Conservation (phyloP, 1,139 yeast species). For the Taphrina deformans region DNA sequence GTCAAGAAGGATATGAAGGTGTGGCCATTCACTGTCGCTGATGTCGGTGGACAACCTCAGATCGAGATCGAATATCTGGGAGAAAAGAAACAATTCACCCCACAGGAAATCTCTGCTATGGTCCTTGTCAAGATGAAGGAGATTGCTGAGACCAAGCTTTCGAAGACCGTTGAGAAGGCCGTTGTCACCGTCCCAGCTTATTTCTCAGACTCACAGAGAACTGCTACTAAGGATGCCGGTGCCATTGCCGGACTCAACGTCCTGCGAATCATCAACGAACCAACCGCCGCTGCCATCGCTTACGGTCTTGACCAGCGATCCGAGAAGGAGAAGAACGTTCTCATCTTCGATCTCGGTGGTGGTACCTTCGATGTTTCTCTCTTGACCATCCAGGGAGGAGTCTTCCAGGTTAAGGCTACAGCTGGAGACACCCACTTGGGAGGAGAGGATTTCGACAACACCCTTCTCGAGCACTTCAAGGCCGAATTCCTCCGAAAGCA, state of each 20-base stretch:
- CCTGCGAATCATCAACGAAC: constrained; percentile 94
- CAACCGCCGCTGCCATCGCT: constrained; percentile 98
- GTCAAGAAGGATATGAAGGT: constrained; percentile 95
- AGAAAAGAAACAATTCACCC: constrained; percentile 91
- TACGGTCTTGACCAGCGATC: constrained; percentile 93
- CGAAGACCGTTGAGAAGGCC: constrained; percentile 90
- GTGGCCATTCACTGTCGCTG: constrained; percentile 94
- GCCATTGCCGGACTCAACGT: constrained; percentile 96
- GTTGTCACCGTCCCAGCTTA: constrained; percentile 96
- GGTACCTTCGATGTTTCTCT: constrained; percentile 97
- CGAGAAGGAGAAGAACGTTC: constrained; percentile 76
- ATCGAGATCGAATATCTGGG: constrained; percentile 92
- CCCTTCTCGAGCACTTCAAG: constrained; percentile 74
- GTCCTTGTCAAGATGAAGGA: constrained; percentile 95
- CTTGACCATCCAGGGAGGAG: constrained; percentile 90
- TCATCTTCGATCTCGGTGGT: constrained; percentile 95
- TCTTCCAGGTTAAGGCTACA: constrained; percentile 93
- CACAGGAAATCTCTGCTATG: constrained; percentile 97
- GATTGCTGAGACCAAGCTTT: constrained; percentile 93
- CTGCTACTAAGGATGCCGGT: constrained; percentile 98
- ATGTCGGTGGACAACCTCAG: constrained; percentile 81
- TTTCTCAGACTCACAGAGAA: constrained; percentile 97
- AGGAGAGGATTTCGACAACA: constrained; percentile 91
- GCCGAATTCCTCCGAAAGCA: constrained; percentile 83
- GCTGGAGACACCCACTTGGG: constrained; percentile 99